Base-by-base conservation (phyloP, 805 yeast species). In the Candida sphagnicola region DNA sequence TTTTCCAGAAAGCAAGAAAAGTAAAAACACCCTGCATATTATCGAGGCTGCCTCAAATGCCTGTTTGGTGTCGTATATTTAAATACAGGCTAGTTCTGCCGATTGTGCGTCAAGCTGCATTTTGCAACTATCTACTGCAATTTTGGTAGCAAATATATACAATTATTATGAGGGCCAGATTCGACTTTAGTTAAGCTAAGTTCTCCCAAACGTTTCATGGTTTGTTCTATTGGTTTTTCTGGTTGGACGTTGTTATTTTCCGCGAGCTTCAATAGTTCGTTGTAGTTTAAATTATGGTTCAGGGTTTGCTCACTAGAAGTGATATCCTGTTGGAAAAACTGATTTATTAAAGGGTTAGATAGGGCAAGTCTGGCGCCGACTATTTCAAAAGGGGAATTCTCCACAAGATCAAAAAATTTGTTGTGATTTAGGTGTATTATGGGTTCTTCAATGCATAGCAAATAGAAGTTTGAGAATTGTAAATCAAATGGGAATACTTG, bases 371-470 rank as follows among this genome's bases (percentile, higher is more conserved):
- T 37, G 10, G 51, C 63, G 1, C 59, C 67, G 16, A 57, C 43
- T 13, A 62, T 39, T 24, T 61, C 59, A 33, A 62, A 55, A 5
- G 48, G 54, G 5, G 54, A 37, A 10, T 19, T 24, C n/a, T 52
- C 57, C 10, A 64, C 29, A 11, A 48, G 15, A 3, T 51, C 43
- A 8, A 65, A 38, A 1, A 66, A 42, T 12, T 35, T 43, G 1
- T 41, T 28, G 46, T 65, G 70, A 33, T 55, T 45, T 5, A 50
- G 43, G 4, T 43, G 39, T 5, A 58, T 34, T 12, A 57, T 49
- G 11, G 58, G 53, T 3, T 45, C 43, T 39, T 64, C 70, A 2
- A 67, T 59, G 6, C 67, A 57, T 8, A 67, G 47, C 8, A 65
- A 32, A 33, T 45, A 45, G 31, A 50, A 56, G 18, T 46, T 54